Conservation (phyloP, 345 rosid genomes). For the Sisymbrium irio region DNA sequence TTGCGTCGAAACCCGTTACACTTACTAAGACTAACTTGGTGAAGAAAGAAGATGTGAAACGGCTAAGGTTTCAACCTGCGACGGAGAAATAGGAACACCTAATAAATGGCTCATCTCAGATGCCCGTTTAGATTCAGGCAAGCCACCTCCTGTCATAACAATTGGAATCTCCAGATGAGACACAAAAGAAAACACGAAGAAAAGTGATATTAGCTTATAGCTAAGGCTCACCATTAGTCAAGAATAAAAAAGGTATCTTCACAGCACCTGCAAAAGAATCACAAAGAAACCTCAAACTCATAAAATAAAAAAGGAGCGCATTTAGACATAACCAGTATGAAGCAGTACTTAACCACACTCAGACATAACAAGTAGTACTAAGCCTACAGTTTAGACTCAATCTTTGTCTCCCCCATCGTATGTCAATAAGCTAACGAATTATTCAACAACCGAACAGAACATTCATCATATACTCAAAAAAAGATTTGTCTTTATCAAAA, state of each 20-base stretch:
- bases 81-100: conserved; percentile 54
- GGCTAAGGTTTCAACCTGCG: conserved; percentile 50
- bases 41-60: neutral
- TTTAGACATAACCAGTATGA: no score
- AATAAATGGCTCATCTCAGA: conserved; percentile 60
- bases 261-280: conserved; percentile 47
- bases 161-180: neutral
- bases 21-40: neutral
- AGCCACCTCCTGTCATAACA: conserved; percentile 67
- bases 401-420: no score
- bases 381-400: no score
- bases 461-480: no score
- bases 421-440: no score
- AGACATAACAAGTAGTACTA: no score
- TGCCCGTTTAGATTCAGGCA: conserved; percentile 77
- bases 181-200: neutral
- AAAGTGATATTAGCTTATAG: neutral
- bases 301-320: no score
- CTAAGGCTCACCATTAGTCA: conserved; percentile 66
- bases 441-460: no score
- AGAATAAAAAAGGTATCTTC: conserved; percentile 72
- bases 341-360: neutral
- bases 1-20: neutral
- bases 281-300: neutral
- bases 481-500: no score